Evolutionary conservation across 257 asterid genomes (phyloP), one percentile per base, ranked within the genome.

Genomic region (Rhazya stricta): DNA sequence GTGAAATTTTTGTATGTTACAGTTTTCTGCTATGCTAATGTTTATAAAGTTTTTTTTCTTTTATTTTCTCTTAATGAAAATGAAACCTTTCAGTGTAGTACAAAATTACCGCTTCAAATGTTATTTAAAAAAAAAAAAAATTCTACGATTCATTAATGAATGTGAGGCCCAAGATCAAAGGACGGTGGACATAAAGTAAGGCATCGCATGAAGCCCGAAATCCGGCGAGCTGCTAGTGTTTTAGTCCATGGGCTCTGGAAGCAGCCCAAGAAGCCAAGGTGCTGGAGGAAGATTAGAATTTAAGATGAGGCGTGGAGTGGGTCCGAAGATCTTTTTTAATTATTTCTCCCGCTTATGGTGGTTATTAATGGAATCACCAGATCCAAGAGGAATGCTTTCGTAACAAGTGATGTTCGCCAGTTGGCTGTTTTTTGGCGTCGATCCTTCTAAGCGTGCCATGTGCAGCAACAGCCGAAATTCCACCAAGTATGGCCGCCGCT

Each of bases 321-420:
- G 60, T 51, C 62, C 29, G 19, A 50, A 48, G 23, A n/a, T n/a
- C n/a, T n/a, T n/a, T n/a, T n/a, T n/a, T n/a, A n/a, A n/a, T n/a
- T n/a, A n/a, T 43, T 10, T 7, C 39, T 34, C 46, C 63, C 72
- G 48, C 42, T 19, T 32, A 23, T 12, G 1, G 56, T 5, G 23
- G 30, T 68, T 9, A 60, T 67, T 60, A 48, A 34, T 61, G 53
- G 27, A 65, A 8, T 53, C 78, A 69, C 80, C 83, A 73, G 82
- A 83, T 83, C 89, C 81, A 83, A 84, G 82, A 82, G 73, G 84
- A 75, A 79, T 80, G 71, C 84, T 81, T 46, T 75, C 61, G 76
- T 29, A 66, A 69, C 54, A 69, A 81, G 69, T 72, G 81, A 81
- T 42, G 65, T 11, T 32, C 30, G 69, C 71, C n/a, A n/a, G n/a